Conservation (phyloP, 345 rosid species). For the Mallotus nudiflorus region DNA sequence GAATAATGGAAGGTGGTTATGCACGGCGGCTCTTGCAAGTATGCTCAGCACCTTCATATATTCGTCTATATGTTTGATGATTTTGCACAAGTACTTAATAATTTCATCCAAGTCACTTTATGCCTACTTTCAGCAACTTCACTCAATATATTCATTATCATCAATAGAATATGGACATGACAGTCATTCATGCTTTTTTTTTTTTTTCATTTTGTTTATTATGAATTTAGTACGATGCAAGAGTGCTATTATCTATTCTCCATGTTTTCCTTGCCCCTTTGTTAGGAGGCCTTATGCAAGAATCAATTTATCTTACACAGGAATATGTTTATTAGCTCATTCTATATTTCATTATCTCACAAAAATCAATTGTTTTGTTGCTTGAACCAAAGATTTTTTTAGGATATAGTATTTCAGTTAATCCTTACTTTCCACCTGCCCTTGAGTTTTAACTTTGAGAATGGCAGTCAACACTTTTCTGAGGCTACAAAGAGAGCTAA, state of each 20-base stretch:
- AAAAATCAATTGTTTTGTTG: neutral
- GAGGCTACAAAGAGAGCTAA: neutral
- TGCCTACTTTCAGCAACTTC: neutral
- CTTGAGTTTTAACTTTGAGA: neutral
- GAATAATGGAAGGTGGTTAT: constrained; percentile 98
- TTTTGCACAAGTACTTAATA: neutral
- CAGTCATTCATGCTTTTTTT: neutral
- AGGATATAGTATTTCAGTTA: neutral
- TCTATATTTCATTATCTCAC: neutral
- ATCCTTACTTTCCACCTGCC: neutral
- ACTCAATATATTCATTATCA: too few relatives aligned
- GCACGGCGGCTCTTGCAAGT: constrained; percentile 93
- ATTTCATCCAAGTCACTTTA: neutral
- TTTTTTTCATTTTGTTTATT: neutral
- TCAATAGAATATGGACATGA: neutral
- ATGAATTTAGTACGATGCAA: neutral
- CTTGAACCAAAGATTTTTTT: neutral
- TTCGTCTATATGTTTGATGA: too few relatives aligned
- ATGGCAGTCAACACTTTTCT: neutral
- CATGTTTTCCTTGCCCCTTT: neutral
- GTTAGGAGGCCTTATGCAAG: neutral
- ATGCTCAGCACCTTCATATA: too few relatives aligned
- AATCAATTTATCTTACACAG: neutral
- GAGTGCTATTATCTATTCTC: neutral
- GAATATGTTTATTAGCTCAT: neutral